Evolutionary conservation across 2,329 filamentous ascomycete species (phyloP), one percentile per base, ranked within the genome.

Genomic region (Leptographium lundbergii): DNA sequence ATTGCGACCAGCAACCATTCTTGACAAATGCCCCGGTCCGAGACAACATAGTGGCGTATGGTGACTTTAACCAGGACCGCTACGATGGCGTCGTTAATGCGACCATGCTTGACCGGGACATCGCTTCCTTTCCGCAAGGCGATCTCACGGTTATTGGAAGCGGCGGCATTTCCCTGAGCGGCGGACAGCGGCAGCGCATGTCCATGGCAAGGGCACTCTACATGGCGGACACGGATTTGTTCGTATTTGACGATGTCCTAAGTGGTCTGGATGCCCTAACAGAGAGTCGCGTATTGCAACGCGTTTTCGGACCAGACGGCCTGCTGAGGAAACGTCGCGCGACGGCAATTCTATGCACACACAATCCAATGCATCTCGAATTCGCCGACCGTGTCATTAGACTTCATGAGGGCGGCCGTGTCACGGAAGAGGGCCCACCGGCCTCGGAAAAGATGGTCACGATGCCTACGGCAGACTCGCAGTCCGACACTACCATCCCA

Each of bases 341-440:
- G 32, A 63, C 61, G 0, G 54, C 54, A 14, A 29, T 75, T 0
- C 63, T 75, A 19, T 74, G 71, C 62, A 76, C 72, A 0, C 72
- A 76, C 61, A 71, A 69, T 3, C 65, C 74, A 24, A 64, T 67
- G 4, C 70, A 72, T 59, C 63, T 79, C 0, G 72, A 74, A 0
- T 66, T 67, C 0, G 73, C 75, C 2, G 72, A 78, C 52, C 73
- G 77, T 39, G 73, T 81, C 9, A 72, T 81, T 47, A 75, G 73
- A 0, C 70, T 82, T 0, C 71, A 71, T 0, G 42, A 63, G 0
- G 66, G 72, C 2, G 75, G 76, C 0, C 68, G 63, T 1, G 64
- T 80, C 1, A 66, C 73, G 0, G 76, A 81, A 36, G 72, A 80
- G 62, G 73, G 73, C 3, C 17, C 17, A 5, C 32, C 32, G 32